A percentile compares a stretch with the other conserved stretches of the same genome.
Evolutionary conservation across 805 yeast species (phyloP).

Genomic region (Ogataea neopini): DNA sequence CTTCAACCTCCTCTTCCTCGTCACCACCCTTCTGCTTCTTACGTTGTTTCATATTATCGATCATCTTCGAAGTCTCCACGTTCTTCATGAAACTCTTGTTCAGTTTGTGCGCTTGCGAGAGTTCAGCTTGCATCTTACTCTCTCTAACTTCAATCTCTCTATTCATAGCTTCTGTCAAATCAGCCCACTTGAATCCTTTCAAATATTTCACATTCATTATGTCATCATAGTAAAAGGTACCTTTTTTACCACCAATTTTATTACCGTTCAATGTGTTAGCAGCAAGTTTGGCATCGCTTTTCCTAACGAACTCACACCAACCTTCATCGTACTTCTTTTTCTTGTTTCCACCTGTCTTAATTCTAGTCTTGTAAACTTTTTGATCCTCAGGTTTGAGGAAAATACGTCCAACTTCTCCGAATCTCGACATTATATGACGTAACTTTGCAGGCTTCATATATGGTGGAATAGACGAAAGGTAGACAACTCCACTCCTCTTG

Average conservation of each 20-base stretch:
- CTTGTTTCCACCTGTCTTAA: conserved; percentile 89
- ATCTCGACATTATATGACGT: conserved; percentile 74
- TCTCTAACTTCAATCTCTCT: conserved; percentile 87
- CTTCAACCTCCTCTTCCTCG: conserved; percentile 27
- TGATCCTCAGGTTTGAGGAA: conserved; percentile 86
- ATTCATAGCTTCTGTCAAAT: conserved; percentile 89
- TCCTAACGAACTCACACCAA: conserved; percentile 89
- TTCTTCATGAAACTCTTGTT: conserved; percentile 81
- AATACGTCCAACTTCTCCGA: conserved; percentile 86
- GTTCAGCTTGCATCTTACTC: conserved; percentile 82
- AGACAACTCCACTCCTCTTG: conserved; percentile 87
- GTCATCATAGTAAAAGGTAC: conserved; percentile 90
- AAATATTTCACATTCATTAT: conserved; percentile 87
- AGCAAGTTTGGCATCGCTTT: conserved; percentile 85
- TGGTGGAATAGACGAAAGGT: conserved; percentile 88
- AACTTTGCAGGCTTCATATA: conserved; percentile 95
- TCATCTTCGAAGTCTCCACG: conserved; percentile 83
- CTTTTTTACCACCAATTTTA: conserved; percentile 88
- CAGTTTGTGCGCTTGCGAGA: conserved; percentile 83
- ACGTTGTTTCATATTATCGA: conserved; percentile 62
- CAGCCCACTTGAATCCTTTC: conserved; percentile 93
- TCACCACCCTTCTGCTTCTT: conserved; percentile 36
- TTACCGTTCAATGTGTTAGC: conserved; percentile 86
- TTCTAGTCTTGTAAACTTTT: conserved; percentile 60
- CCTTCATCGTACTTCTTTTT: conserved; percentile 89